phyloP scores from a whole-genome alignment of 2,329 filamentous ascomycete species.

The Colletotrichum viniferum region DNA sequence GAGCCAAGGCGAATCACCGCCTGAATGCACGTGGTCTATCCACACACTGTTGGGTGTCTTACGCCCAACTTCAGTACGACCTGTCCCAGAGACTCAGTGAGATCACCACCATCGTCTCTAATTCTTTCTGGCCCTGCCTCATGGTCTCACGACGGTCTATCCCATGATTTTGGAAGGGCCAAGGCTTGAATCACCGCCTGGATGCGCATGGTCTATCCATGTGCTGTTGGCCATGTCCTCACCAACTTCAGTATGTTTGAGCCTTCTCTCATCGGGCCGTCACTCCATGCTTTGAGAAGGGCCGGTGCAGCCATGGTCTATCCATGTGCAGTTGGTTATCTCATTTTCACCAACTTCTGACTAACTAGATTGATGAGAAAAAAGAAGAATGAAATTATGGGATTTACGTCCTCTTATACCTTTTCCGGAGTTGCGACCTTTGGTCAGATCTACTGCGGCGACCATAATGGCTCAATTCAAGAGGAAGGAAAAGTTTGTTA shows the following conservation, averaged over 20 bases:
- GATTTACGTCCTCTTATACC: rapidly evolving
- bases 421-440: rapidly evolving
- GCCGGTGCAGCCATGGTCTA: not conserved
- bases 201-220: not conserved
- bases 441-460: not conserved
- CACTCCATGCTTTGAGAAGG: rapidly evolving
- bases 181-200: not conserved
- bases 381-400: not conserved
- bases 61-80: not conserved
- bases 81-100: not conserved
- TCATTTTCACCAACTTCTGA: not conserved
- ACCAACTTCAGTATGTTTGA: not conserved
- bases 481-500: not conserved
- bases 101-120: not conserved
- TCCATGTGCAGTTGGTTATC: not conserved
- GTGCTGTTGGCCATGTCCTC: not conserved
- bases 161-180: not conserved
- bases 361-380: not conserved
- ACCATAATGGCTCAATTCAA: not conserved
- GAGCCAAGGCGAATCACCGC: not conserved
- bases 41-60: not conserved
- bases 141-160: not conserved
- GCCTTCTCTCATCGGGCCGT: not conserved
- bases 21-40: not conserved
- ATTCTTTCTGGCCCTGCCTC: not conserved